Percentiles rank a stretch among this genome's conserved stretches.
Evolutionary conservation across 805 yeast species (phyloP).

Genomic region (Kodamaea laetipori): DNA sequence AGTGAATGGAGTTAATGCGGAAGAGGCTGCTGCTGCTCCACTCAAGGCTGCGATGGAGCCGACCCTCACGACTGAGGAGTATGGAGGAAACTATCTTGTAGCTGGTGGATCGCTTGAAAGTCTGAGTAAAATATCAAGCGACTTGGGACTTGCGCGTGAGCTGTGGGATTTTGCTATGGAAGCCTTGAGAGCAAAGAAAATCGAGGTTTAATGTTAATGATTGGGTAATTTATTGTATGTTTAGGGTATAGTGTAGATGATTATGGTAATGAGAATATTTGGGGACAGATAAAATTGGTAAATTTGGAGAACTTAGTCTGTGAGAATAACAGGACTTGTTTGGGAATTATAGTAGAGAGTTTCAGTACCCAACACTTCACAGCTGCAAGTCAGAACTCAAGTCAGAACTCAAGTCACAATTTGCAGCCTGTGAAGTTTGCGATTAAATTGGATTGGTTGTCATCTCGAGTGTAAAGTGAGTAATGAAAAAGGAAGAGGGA

Average conservation of each 20-base stretch:
- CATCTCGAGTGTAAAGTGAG: too few relatives aligned
- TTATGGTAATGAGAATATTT: too few relatives aligned
- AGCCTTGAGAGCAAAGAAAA: constrained; percentile 6
- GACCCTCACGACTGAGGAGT: constrained; percentile 20
- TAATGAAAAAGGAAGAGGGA: too few relatives aligned
- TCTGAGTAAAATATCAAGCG: constrained; percentile 28
- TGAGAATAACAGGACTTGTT: too few relatives aligned
- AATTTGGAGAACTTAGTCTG: too few relatives aligned
- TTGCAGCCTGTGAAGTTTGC: too few relatives aligned
- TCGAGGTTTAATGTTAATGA: constrained; percentile 1
- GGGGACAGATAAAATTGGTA: too few relatives aligned
- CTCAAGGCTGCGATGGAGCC: constrained; percentile 38
- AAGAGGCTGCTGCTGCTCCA: constrained; percentile 38
- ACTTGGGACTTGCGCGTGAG: constrained; percentile 21
- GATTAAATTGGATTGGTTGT: too few relatives aligned
- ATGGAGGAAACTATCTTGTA: constrained; percentile 33
- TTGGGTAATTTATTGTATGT: constrained; percentile 1
- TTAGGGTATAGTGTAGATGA: neutral
- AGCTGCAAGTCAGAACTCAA: too few relatives aligned
- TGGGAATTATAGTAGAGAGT: too few relatives aligned
- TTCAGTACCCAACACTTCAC: too few relatives aligned
- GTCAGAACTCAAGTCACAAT: too few relatives aligned
- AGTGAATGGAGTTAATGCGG: constrained; percentile 31
- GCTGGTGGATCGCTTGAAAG: constrained; percentile 33
- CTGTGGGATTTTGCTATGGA: constrained; percentile 34